Percentiles rank a stretch among this genome's conserved stretches.
These are phyloP conservation scores for Mucor velutinosus DNA, from an alignment of 371 early-diverging fungal genomes.

Conservation along the genomic window DNA sequence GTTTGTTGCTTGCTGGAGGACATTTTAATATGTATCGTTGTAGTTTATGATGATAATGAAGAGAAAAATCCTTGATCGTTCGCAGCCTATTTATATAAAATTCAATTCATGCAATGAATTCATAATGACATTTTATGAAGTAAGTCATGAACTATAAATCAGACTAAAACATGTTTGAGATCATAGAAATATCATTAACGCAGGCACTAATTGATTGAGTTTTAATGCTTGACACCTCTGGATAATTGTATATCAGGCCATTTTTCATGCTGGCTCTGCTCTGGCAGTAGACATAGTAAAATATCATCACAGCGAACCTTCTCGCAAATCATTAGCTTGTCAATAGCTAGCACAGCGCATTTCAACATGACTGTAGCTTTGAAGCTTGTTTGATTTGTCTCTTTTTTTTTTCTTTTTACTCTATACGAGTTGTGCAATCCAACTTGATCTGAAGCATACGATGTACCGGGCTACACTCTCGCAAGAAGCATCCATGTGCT, in stretches of 20 bases:
- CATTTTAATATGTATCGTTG: not conserved
- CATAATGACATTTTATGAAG: not conserved
- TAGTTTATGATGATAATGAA: not conserved
- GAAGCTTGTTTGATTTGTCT: no score
- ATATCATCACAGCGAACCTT: no score
- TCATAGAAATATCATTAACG: not conserved
- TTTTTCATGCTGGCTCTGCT: no score
- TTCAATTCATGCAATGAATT: not conserved
- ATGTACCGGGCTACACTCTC: no score
- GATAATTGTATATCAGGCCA: not conserved
- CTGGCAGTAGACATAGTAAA: no score
- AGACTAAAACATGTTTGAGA: not conserved
- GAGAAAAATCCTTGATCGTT: not conserved
- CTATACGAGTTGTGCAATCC: not conserved
- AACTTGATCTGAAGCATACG: no score
- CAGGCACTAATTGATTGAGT: not conserved
- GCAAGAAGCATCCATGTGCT: not conserved
- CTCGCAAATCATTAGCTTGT: no score
- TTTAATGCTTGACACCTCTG: not conserved
- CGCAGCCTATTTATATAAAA: not conserved
- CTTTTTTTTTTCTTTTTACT: no score
- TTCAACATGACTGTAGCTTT: no score
- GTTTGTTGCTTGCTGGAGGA: not conserved
- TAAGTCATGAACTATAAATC: not conserved
- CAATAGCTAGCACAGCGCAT: no score